A percentile compares a stretch with the other conserved stretches of the same genome.
Evolutionary conservation across 306 rosid genomes (phyloP).

Genomic region (Pyrus bretschneideri): DNA sequence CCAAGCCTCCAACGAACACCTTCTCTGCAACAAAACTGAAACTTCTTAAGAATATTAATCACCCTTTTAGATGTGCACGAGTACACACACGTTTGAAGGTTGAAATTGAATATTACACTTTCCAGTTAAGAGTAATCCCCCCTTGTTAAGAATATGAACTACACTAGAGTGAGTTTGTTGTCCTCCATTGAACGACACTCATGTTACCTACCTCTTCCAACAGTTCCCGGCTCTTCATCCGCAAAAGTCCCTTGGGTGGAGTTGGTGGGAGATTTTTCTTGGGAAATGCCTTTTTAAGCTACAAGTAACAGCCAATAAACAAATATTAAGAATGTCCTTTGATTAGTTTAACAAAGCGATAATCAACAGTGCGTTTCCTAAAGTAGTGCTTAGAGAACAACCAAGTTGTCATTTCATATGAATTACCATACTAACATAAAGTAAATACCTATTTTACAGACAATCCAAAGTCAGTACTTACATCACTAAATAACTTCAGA

Average conservation of each 20-base stretch:
- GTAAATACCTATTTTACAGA: not conserved
- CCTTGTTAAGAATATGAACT: not conserved
- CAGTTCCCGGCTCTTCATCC: slow-evolving; percentile 74
- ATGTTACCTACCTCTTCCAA: slow-evolving; percentile 77
- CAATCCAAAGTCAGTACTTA: slow-evolving; percentile 35
- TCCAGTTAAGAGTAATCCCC: not conserved
- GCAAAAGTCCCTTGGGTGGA: slow-evolving; percentile 90
- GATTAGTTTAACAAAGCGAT: slow-evolving; percentile 18
- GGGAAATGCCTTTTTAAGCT: slow-evolving; percentile 80
- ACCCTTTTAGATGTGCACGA: not conserved
- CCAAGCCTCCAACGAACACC: slow-evolving; percentile 97
- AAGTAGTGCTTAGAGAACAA: not conserved
- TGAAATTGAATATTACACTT: not conserved
- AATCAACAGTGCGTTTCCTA: not conserved
- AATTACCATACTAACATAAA: slow-evolving; percentile 5
- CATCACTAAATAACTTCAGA: slow-evolving; percentile 70
- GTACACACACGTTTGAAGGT: not conserved
- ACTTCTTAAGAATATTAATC: slow-evolving; percentile 20
- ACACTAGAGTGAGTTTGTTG: not conserved
- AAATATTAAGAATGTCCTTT: slow-evolving; percentile 6
- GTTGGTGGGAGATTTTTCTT: slow-evolving; percentile 76
- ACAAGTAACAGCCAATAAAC: slow-evolving; percentile 22
- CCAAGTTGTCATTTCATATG: not conserved
- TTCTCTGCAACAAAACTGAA: slow-evolving; percentile 73
- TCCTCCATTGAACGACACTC: not conserved